These are phyloP conservation scores for Mycena vulgaris DNA, from an alignment of 768 basidiomycete genomes.

Conservation along the genomic window DNA sequence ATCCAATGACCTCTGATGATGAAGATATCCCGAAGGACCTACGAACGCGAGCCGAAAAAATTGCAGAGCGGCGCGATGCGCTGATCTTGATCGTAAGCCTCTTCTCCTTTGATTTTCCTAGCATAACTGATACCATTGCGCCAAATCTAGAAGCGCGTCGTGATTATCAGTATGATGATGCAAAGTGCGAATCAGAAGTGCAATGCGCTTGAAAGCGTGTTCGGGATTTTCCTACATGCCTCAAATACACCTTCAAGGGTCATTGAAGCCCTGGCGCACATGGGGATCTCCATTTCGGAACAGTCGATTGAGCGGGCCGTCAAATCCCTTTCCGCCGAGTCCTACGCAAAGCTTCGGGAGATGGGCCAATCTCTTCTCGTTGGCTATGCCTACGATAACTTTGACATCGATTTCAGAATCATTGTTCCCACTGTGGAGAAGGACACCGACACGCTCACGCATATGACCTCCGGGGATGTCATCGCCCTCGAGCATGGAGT, in stretches of 20 bases:
- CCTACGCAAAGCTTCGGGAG: conserved; percentile 30
- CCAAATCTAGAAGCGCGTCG: conserved; percentile 30
- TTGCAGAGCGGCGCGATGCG: conserved; percentile 10
- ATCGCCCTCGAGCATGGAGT: conserved; percentile 47
- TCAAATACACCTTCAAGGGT: conserved; percentile 45
- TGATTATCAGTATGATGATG: conserved; percentile 39
- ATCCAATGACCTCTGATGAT: background rate
- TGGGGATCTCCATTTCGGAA: conserved; percentile 48
- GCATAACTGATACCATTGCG: background rate
- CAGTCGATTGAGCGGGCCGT: conserved; percentile 43
- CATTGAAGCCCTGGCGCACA: conserved; percentile 46
- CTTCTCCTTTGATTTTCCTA: background rate
- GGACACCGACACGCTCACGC: conserved; percentile 41
- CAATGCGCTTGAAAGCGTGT: conserved; percentile 38
- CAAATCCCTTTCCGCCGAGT: conserved; percentile 43
- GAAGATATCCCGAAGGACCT: background rate
- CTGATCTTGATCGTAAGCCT: conserved; percentile 8
- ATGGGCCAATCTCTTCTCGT: conserved; percentile 45
- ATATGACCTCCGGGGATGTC: conserved; percentile 52
- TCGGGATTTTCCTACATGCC: conserved; percentile 44
- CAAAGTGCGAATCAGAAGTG: conserved; percentile 37
- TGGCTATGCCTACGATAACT: conserved; percentile 59
- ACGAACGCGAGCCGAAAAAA: background rate
- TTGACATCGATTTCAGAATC: conserved; percentile 56
- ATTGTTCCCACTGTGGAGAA: conserved; percentile 50